A percentile compares a stretch with the other conserved stretches of the same genome.
phyloP scores from a whole-genome alignment of 768 basidiomycete species.

The Calocybe indica region DNA sequence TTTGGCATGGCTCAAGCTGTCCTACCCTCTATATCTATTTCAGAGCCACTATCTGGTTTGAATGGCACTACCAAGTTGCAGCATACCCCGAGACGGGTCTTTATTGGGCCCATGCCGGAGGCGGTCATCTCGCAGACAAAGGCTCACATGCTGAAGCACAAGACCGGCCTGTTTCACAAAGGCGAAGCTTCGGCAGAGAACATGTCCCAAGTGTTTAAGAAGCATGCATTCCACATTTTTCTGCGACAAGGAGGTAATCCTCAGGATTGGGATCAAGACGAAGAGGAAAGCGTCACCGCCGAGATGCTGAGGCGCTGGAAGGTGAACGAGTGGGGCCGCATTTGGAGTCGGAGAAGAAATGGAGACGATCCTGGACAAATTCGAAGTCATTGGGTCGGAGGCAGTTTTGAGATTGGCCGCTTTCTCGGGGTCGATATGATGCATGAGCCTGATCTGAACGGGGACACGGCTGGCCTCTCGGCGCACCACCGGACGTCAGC shows the following conservation, averaged over 20 bases:
- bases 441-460: constrained; percentile 22
- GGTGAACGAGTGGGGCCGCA: constrained; percentile 59
- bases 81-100: constrained; percentile 48
- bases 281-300: constrained; percentile 42
- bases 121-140: constrained; percentile 40
- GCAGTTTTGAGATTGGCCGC: constrained; percentile 73
- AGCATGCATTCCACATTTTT: constrained; percentile 61
- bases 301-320: constrained; percentile 60
- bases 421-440: constrained; percentile 66
- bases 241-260: constrained; percentile 54
- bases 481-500: constrained; percentile 1
- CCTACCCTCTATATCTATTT: constrained; percentile 13
- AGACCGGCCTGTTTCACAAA: constrained; percentile 19
- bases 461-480: constrained; percentile 7
- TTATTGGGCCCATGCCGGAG: constrained; percentile 76
- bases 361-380: constrained; percentile 16
- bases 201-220: constrained; percentile 44
- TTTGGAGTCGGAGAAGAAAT: constrained; percentile 32
- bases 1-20: not conserved
- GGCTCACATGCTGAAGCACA: constrained; percentile 19
- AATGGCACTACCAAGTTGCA: not conserved
- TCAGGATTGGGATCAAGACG: constrained; percentile 61
- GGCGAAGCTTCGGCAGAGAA: constrained; percentile 23
- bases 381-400: constrained; percentile 55
- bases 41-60: not conserved